Evolutionary conservation across 192 early-diverging fungal genomes (phyloP).

Genomic region (Umbelopsis isabellina): DNA sequence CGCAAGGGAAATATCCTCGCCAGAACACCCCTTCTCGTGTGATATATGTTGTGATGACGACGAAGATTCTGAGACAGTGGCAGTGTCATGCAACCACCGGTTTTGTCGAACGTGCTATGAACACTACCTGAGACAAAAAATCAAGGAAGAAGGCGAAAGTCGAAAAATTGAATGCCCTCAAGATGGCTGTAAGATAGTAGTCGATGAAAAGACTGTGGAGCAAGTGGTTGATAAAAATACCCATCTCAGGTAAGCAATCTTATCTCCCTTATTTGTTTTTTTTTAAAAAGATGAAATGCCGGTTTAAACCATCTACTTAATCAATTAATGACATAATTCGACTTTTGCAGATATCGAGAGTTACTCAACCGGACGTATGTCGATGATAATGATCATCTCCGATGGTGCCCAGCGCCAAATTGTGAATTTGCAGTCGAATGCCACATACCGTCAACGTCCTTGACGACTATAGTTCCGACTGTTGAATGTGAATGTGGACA

Average conservation of each 20-base stretch:
- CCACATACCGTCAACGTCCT: conserved; percentile 68
- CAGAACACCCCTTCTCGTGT: conserved; percentile 65
- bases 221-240: conserved; percentile 61
- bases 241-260: conserved; percentile 58
- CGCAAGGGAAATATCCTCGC: conserved; percentile 31
- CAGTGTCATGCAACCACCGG: conserved; percentile 84
- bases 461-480: conserved; percentile 78
- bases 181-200: conserved; percentile 74
- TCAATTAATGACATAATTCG: background rate
- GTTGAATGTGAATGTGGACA: conserved; percentile 83
- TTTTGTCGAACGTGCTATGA: conserved; percentile 89
- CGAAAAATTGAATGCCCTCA: conserved; percentile 86
- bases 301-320: background rate
- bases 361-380: conserved; percentile 91
- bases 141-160: conserved; percentile 86
- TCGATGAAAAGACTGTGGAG: conserved; percentile 83
- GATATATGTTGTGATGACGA: conserved; percentile 89
- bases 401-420: conserved; percentile 96
- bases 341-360: conserved; percentile 66
- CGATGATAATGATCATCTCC: conserved; percentile 78
- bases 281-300: too few species aligned
- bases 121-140: conserved; percentile 85
- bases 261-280: background rate
- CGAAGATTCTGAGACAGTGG: conserved; percentile 60
- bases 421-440: conserved; percentile 96